Evolutionary conservation across 495 filamentous ascomycete genomes (phyloP).

Genomic region (Parathielavia appendiculata): DNA sequence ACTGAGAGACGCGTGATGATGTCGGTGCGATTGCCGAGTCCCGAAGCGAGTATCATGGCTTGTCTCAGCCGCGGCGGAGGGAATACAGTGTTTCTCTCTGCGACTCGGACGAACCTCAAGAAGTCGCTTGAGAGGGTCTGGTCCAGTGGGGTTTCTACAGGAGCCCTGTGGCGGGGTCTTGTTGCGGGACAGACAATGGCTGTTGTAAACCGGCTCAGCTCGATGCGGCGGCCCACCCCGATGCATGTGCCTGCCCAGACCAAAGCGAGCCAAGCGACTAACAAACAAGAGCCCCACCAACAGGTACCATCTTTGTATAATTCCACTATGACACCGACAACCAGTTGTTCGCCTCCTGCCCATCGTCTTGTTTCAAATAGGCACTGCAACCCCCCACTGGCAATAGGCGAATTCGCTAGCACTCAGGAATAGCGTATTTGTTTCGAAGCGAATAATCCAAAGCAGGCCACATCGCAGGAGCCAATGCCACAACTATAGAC

Average conservation of each 20-base stretch:
- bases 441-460: background rate
- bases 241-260: slow-evolving; percentile 5
- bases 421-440: background rate
- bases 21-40: background rate
- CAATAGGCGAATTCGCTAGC: no score
- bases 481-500: background rate
- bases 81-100: background rate
- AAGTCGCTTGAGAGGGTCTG: no score
- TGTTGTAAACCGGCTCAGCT: background rate
- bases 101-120: background rate
- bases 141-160: no score
- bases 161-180: background rate
- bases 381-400: background rate
- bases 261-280: background rate
- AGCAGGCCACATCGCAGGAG: background rate
- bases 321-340: background rate
- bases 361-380: background rate
- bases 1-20: no score
- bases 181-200: background rate
- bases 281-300: background rate
- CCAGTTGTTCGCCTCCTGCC: background rate
- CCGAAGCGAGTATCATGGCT: background rate
- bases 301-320: background rate
- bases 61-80: background rate
- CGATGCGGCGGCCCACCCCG: background rate